phyloP scores from a whole-genome alignment of 345 rosid species.

The Melastoma malabathricum region DNA sequence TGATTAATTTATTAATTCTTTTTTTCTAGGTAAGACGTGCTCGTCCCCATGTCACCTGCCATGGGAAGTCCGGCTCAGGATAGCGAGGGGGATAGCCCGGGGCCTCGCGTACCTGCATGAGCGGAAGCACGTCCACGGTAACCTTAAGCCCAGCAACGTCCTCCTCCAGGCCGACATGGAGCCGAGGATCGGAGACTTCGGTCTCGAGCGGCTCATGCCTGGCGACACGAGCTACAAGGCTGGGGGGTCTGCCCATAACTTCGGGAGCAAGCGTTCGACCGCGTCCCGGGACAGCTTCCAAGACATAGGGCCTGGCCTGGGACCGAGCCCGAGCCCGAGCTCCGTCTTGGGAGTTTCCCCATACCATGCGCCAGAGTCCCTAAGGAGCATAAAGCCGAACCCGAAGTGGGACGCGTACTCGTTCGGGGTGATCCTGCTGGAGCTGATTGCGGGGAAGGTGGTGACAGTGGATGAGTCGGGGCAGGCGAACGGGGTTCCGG shows the following conservation, averaged over 20 bases:
- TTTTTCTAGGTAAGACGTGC: slow-evolving; percentile 58
- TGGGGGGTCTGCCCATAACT: slow-evolving; percentile 50
- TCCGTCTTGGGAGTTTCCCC: slow-evolving; percentile 44
- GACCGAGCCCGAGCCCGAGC: slow-evolving; percentile 62
- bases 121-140: slow-evolving; percentile 77
- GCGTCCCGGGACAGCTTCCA: slow-evolving; percentile 39
- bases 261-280: slow-evolving; percentile 72
- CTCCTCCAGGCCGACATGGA: slow-evolving; percentile 65
- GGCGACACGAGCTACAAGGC: slow-evolving; percentile 55
- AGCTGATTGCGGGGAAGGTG: slow-evolving; percentile 67
- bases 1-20: background rate
- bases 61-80: slow-evolving; percentile 80
- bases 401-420: slow-evolving; percentile 89
- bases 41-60: slow-evolving; percentile 74
- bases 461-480: slow-evolving; percentile 69
- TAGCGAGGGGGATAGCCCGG: slow-evolving; percentile 68
- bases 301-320: slow-evolving; percentile 36
- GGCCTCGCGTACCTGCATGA: slow-evolving; percentile 77
- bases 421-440: slow-evolving; percentile 67
- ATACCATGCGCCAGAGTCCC: slow-evolving; percentile 76
- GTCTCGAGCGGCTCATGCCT: slow-evolving; percentile 57
- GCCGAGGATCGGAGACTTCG: slow-evolving; percentile 77
- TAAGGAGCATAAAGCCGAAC: slow-evolving; percentile 64
- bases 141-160: slow-evolving; percentile 79
- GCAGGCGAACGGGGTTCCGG: slow-evolving; percentile 62